Evolutionary conservation across 768 basidiomycete genomes (phyloP).

Genomic region (Strobilomyces confusus): DNA sequence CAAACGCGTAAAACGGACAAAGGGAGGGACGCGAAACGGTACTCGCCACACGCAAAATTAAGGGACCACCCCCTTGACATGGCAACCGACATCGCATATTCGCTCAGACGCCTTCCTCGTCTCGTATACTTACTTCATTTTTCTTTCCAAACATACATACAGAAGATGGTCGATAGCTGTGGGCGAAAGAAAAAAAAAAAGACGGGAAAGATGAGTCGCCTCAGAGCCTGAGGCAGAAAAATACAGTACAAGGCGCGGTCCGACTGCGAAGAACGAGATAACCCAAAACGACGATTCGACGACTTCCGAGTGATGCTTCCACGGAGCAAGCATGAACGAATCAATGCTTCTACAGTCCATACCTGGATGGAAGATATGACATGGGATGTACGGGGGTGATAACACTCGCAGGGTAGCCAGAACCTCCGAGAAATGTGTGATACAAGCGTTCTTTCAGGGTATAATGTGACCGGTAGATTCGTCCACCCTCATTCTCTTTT

Average conservation of each 20-base stretch:
- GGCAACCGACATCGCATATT: constrained; percentile 21
- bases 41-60: constrained; percentile 15
- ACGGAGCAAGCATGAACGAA: constrained; percentile 24
- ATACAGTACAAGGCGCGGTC: constrained; percentile 35
- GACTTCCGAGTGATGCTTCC: constrained; percentile 31
- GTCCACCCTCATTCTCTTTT: constrained; percentile 75
- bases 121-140: constrained; percentile 10
- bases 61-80: constrained; percentile 19
- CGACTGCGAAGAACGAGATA: constrained; percentile 30
- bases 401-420: constrained; percentile 21
- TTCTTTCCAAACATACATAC: constrained; percentile 32
- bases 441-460: constrained; percentile 44
- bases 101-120: neutral
- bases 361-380: constrained; percentile 25
- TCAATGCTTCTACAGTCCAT: constrained; percentile 28
- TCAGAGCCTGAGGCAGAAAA: constrained; percentile 19
- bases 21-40: constrained; percentile 3
- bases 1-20: constrained; percentile 8
- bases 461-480: constrained; percentile 45
- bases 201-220: constrained; percentile 5
- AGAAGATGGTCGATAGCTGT: constrained; percentile 28
- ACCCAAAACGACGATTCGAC: constrained; percentile 32
- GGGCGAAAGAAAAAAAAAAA: constrained; percentile 12
- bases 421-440: constrained; percentile 18
- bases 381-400: constrained; percentile 19